These are phyloP conservation scores for Scytalidium sp. DNA, from an alignment of 2,329 filamentous ascomycete genomes.

Conservation along the genomic window DNA sequence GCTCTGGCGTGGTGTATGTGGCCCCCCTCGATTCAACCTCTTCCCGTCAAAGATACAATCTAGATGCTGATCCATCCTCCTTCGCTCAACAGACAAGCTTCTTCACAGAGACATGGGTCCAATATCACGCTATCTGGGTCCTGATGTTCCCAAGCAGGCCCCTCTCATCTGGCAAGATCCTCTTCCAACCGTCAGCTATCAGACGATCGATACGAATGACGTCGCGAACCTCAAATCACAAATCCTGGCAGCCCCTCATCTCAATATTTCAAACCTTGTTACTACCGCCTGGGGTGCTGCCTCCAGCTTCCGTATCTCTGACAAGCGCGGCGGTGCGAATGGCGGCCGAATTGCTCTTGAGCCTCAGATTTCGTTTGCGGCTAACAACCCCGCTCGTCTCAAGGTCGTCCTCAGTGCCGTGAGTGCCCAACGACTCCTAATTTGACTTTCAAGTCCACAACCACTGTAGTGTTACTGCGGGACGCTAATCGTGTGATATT, in stretches of 20 bases:
- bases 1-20: constrained; percentile 39
- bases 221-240: constrained; percentile 49
- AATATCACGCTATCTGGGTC: constrained; percentile 52
- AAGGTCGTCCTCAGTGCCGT: constrained; percentile 1
- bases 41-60: not conserved
- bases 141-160: constrained; percentile 53
- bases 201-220: constrained; percentile 46
- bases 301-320: constrained; percentile 50
- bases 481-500: not conserved
- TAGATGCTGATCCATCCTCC: not conserved
- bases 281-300: constrained; percentile 46
- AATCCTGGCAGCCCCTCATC: constrained; percentile 41
- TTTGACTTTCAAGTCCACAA: not conserved
- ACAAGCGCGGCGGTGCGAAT: constrained; percentile 60
- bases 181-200: constrained; percentile 42
- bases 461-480: not conserved
- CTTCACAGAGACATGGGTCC: constrained; percentile 59
- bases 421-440: not conserved
- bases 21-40: not conserved
- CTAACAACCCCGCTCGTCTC: constrained; percentile 52
- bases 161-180: constrained; percentile 54
- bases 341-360: constrained; percentile 55
- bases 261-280: constrained; percentile 46
- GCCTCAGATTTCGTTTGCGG: constrained; percentile 53
- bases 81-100: constrained; percentile 53